A percentile compares a stretch with the other conserved stretches of the same genome.
These are phyloP conservation scores for Chrysoporthe puriensis DNA, from an alignment of 2,329 filamentous ascomycete genomes.

Conservation along the genomic window DNA sequence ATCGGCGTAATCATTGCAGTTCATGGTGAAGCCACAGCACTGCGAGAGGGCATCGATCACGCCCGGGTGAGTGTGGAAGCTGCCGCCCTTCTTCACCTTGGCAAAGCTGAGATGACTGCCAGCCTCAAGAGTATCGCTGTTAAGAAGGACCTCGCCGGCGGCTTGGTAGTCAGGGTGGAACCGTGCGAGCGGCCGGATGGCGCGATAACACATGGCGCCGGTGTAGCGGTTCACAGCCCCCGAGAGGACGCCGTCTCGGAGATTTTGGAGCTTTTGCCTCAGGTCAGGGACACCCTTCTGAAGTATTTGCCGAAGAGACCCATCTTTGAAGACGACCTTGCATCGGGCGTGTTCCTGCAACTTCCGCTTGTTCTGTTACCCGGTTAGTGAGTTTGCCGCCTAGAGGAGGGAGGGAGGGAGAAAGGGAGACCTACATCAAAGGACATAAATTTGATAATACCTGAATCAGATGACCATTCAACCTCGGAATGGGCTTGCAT, in stretches of 20 bases:
- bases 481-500: constrained; percentile 60
- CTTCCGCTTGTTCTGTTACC: constrained; percentile 53
- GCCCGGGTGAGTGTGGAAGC: constrained; percentile 52
- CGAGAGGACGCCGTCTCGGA: background rate
- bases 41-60: constrained; percentile 11
- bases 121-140: constrained; percentile 10
- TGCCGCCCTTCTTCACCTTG: constrained; percentile 37
- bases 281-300: background rate
- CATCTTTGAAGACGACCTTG: constrained; percentile 51
- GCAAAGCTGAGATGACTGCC: constrained; percentile 6
- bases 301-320: background rate
- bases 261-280: background rate
- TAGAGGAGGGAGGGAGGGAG: background rate
- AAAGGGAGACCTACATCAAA: constrained; percentile 45
- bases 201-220: constrained; percentile 8
- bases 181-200: constrained; percentile 1
- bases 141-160: constrained; percentile 7
- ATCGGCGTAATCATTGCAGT: constrained; percentile 1
- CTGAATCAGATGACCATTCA: constrained; percentile 62
- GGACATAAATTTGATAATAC: constrained; percentile 62
- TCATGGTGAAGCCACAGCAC: constrained; percentile 16
- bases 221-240: background rate
- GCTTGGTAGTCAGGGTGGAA: constrained; percentile 8
- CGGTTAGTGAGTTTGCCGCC: too few species aligned
- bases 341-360: constrained; percentile 68